Conservation (phyloP, 371 early-diverging fungal species). For the Mucor lusitanicus region DNA sequence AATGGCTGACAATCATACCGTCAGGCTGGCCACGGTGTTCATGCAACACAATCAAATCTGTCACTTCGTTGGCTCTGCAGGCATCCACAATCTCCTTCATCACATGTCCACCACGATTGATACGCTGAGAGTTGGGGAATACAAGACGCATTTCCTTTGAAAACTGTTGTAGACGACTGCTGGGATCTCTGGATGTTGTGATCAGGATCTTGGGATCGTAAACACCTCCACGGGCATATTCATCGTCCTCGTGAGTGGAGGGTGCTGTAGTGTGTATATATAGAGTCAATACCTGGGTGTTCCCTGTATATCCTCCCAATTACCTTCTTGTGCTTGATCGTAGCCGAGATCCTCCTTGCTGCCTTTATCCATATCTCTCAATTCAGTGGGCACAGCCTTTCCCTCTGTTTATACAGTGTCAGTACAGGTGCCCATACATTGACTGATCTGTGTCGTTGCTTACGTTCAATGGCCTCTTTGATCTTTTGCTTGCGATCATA, state of each 20-base stretch:
- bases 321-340: constrained; percentile 88
- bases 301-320: not conserved
- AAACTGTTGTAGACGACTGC: constrained; percentile 92
- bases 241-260: constrained; percentile 91
- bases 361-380: constrained; percentile 75
- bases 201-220: constrained; percentile 96
- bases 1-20: constrained; percentile 94
- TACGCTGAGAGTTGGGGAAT: constrained; percentile 96
- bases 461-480: constrained; percentile 89
- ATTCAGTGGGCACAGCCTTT: constrained; percentile 81
- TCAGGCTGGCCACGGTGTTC: constrained; percentile 98
- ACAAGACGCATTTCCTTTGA: constrained; percentile 97
- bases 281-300: not conserved
- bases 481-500: constrained; percentile 92
- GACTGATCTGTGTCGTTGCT: constrained; percentile 46
- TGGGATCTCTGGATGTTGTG: constrained; percentile 98
- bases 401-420: constrained; percentile 66
- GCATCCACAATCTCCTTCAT: constrained; percentile 96
- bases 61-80: constrained; percentile 93
- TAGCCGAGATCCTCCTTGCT: constrained; percentile 79
- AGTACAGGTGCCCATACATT: not conserved
- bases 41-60: constrained; percentile 95
- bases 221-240: constrained; percentile 93
- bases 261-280: constrained; percentile 48
- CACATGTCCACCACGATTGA: constrained; percentile 97